A percentile compares a stretch with the other conserved stretches of the same genome.
These are phyloP conservation scores for Petrea volubilis DNA, from an alignment of 257 asterid species.

Conservation along the genomic window DNA sequence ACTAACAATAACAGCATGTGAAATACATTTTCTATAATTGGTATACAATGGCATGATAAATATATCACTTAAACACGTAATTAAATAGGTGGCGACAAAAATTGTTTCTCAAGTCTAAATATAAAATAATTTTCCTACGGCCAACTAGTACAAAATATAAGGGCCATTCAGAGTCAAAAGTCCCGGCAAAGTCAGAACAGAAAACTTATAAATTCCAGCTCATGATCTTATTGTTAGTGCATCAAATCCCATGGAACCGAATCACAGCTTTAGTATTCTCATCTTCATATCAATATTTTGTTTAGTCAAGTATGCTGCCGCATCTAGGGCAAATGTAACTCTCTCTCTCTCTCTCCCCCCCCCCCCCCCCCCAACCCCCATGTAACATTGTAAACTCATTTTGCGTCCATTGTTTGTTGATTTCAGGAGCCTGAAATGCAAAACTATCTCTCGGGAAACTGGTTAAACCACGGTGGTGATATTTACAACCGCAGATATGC, in stretches of 20 bases:
- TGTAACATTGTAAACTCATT: background rate
- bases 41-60: too few relatives aligned
- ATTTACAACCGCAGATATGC: constrained; percentile 45
- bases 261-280: background rate
- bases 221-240: background rate
- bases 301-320: background rate
- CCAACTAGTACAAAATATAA: too few relatives aligned
- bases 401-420: background rate
- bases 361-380: too few relatives aligned
- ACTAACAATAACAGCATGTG: too few relatives aligned
- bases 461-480: constrained; percentile 60
- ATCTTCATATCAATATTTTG: constrained; percentile 14
- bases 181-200: background rate
- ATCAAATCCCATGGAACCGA: constrained; percentile 9
- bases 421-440: constrained; percentile 7
- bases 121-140: too few relatives aligned
- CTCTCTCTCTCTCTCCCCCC: background rate
- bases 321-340: constrained; percentile 1
- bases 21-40: too few relatives aligned
- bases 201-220: background rate
- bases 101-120: too few relatives aligned
- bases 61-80: too few relatives aligned
- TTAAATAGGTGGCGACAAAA: too few relatives aligned
- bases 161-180: background rate
- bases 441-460: constrained; percentile 12